A percentile compares a stretch with the other conserved stretches of the same genome.
Evolutionary conservation across 306 rosid species (phyloP).

Genomic region (Vachellia collinsii): DNA sequence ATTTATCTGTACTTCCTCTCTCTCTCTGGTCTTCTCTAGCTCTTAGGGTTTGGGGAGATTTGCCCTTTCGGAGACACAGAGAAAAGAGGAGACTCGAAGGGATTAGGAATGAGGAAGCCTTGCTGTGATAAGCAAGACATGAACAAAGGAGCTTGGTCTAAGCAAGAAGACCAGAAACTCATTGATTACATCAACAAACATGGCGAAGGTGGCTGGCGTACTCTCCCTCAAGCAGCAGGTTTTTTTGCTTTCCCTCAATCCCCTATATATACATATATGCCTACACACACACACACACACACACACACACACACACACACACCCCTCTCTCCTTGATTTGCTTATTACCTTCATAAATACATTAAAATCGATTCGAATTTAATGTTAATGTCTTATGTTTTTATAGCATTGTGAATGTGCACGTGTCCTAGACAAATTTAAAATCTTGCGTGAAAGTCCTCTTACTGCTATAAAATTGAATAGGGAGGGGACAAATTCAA

Average conservation of each 20-base stretch:
- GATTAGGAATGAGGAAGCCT: slow-evolving; percentile 54
- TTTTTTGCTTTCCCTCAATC: neutral
- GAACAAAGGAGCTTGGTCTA: slow-evolving; percentile 69
- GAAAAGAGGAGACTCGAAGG: neutral
- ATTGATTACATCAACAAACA: slow-evolving; percentile 51
- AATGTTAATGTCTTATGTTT: neutral
- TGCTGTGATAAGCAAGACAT: slow-evolving; percentile 58
- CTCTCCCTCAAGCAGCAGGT: slow-evolving; percentile 66
- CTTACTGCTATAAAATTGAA: neutral
- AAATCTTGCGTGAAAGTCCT: neutral
- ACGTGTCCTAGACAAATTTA: neutral
- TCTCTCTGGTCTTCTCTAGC: neutral
- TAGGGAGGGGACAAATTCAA: neutral
- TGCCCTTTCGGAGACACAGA: neutral
- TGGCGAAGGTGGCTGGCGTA: slow-evolving; percentile 69
- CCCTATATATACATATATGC: neutral
- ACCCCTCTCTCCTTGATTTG: neutral
- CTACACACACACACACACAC: too few species aligned
- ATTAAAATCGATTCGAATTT: neutral
- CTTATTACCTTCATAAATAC: neutral
- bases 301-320: too few species aligned
- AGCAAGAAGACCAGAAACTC: slow-evolving; percentile 63
- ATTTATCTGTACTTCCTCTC: neutral
- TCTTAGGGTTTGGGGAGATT: neutral
- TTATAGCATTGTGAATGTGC: neutral